These are phyloP conservation scores for Vitis rupestris DNA, from an alignment of 164 flowering plant species.

Conservation along the genomic window DNA sequence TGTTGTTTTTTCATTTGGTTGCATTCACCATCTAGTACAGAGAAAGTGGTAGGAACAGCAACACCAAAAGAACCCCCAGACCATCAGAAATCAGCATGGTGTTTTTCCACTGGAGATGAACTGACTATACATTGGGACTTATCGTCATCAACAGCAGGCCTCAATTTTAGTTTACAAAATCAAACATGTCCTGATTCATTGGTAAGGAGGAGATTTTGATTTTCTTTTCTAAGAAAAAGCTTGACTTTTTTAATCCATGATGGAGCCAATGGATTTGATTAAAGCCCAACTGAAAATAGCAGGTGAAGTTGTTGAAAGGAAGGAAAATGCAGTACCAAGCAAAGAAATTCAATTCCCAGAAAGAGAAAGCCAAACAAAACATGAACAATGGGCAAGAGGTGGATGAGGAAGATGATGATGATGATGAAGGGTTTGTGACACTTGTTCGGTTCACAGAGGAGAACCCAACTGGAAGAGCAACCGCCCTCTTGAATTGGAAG, in stretches of 20 bases:
- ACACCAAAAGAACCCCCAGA: constrained; percentile 58
- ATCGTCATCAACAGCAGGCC: constrained; percentile 33
- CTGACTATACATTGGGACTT: constrained; percentile 53
- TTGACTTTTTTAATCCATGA: background rate
- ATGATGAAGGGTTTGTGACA: constrained; percentile 73
- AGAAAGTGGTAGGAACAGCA: constrained; percentile 87
- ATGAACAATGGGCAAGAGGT: constrained; percentile 4
- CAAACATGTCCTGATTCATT: constrained; percentile 33
- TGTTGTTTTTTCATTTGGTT: constrained; percentile 6
- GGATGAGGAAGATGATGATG: constrained; percentile 32
- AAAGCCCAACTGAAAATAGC: constrained; percentile 8
- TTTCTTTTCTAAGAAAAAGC: background rate
- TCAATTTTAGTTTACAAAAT: constrained; percentile 45
- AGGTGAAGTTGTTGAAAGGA: constrained; percentile 71
- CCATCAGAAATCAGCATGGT: constrained; percentile 59
- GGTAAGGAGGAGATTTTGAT: constrained; percentile 24
- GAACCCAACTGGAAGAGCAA: constrained; percentile 70
- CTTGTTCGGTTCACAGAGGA: constrained; percentile 69
- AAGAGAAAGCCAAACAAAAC: constrained; percentile 5
- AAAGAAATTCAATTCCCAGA: constrained; percentile 15
- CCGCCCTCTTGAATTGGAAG: constrained; percentile 90
- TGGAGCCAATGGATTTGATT: background rate
- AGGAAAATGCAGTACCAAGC: constrained; percentile 63
- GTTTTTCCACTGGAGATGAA: constrained; percentile 75
- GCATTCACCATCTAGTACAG: constrained; percentile 50